phyloP scores from a whole-genome alignment of 2,329 filamentous ascomycete genomes.

The Myriosclerotinia curreyana region DNA sequence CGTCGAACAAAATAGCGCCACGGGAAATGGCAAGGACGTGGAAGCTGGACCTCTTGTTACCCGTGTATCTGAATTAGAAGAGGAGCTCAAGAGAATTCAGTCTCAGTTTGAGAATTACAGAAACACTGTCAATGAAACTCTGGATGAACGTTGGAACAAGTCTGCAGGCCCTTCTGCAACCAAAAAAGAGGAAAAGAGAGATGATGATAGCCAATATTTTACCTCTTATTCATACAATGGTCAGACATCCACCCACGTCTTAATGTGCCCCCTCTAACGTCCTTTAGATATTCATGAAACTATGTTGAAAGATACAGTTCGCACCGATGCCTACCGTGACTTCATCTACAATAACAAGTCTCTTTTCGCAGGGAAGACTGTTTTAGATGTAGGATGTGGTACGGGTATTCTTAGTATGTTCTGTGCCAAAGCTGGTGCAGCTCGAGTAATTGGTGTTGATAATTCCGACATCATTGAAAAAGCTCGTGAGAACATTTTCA shows the following conservation, averaged over 20 bases:
- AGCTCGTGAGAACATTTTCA: constrained; percentile 78
- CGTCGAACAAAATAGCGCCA: constrained; percentile 36
- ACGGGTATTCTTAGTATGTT: constrained; percentile 92
- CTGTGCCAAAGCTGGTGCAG: constrained; percentile 84
- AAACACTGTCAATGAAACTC: constrained; percentile 41
- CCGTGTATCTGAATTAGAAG: constrained; percentile 42
- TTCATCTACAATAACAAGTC: constrained; percentile 92
- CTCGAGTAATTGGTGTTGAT: constrained; percentile 85
- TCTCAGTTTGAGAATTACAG: constrained; percentile 44
- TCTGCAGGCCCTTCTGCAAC: constrained; percentile 33
- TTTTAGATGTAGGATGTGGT: constrained; percentile 88
- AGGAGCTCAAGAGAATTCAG: constrained; percentile 42
- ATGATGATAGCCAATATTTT: constrained; percentile 61
- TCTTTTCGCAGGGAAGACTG: constrained; percentile 79
- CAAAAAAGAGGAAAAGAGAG: constrained; percentile 41
- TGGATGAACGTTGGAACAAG: constrained; percentile 43
- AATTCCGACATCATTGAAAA: constrained; percentile 88
- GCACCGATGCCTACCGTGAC: constrained; percentile 89
- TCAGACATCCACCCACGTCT: constrained; percentile 41
- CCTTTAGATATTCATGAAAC: constrained; percentile 82
- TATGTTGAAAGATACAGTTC: constrained; percentile 87
- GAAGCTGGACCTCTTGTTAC: constrained; percentile 34
- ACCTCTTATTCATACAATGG: constrained; percentile 64
- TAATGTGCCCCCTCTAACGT: constrained; percentile 20
- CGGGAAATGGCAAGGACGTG: constrained; percentile 33